phyloP scores from a whole-genome alignment of 768 basidiomycete species.

The Boletus subparvulus region DNA sequence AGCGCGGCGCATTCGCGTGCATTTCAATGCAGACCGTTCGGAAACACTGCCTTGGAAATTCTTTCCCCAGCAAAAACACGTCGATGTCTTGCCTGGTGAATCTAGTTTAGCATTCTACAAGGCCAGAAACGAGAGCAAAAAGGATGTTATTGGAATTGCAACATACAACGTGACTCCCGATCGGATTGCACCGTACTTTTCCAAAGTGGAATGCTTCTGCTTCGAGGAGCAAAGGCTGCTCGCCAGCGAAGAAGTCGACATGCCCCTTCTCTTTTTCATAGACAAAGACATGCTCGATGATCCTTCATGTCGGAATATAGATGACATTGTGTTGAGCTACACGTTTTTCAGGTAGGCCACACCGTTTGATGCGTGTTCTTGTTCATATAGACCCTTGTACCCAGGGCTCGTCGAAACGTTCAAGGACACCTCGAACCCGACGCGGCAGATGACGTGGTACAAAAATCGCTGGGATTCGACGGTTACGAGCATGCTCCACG shows the following conservation, averaged over 20 bases:
- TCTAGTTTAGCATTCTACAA: conserved; percentile 95
- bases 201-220: conserved; percentile 99
- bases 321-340: conserved; percentile 92
- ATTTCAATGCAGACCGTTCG: conserved; percentile 91
- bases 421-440: conserved; percentile 90
- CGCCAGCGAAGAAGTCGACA: conserved; percentile 95
- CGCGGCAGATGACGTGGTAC: conserved; percentile 74
- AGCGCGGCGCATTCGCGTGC: conserved; percentile 81
- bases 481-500: conserved; percentile 51
- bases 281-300: conserved; percentile 97
- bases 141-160: conserved; percentile 96
- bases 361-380: background rate
- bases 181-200: conserved; percentile 95
- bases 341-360: conserved; percentile 86
- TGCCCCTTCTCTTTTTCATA: conserved; percentile 98
- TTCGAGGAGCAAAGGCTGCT: conserved; percentile 97
- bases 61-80: conserved; percentile 84
- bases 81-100: conserved; percentile 92
- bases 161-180: conserved; percentile 99
- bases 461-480: conserved; percentile 76
- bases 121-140: conserved; percentile 78
- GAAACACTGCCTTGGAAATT: conserved; percentile 94
- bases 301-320: conserved; percentile 79
- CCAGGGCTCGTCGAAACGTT: conserved; percentile 81
- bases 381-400: background rate